Evolutionary conservation across 2,329 filamentous ascomycete species (phyloP), one percentile per base, ranked within the genome.

Genomic region (Fusarium begoniae): DNA sequence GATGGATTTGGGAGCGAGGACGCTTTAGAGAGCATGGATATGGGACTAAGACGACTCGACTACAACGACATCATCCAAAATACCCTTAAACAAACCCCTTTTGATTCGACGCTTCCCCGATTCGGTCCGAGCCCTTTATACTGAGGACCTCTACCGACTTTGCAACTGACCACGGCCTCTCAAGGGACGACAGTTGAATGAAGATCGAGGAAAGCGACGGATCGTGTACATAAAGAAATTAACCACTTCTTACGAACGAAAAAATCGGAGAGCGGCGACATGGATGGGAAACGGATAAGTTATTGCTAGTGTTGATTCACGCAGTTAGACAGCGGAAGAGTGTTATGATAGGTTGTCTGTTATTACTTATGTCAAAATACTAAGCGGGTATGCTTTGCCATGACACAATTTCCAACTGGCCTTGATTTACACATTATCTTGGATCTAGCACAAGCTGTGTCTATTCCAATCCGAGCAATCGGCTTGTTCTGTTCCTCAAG

Each of bases 201-300:
- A 51, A 37, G 45, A 55, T 41, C 37, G 60, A 61, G 63, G 56
- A 35, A 45, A 68, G 63, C 68, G 63, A 74, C 66, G 68, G 61
- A 74, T 70, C 72, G 64, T 77, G 75, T 78, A 76, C 70, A 76
- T 76, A 76, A 69, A 62, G 66, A 63, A 74, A 68, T 66, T 70
- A 66, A 77, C 68, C 72, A 75, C 75, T 76, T 75, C 70, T 77
- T 70, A 70, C 53, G 63, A 66, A 57, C 63, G 41, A 63, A 63
- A 61, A 61, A 60, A 32, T 45, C 47, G 48, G 55, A 61, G 56
- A 72, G 60, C 68, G 60, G 72, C 72, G 48, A 68, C 30, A 73
- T 55, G 65, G 48, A 65, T 47, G 53, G 63, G 50, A 75, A 75
- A 55, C 51, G 44, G 54, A 51, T 26, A 40, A 38, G 56, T 60